phyloP scores from a whole-genome alignment of 768 basidiomycete species.

The Boletus subcaerulescens region DNA sequence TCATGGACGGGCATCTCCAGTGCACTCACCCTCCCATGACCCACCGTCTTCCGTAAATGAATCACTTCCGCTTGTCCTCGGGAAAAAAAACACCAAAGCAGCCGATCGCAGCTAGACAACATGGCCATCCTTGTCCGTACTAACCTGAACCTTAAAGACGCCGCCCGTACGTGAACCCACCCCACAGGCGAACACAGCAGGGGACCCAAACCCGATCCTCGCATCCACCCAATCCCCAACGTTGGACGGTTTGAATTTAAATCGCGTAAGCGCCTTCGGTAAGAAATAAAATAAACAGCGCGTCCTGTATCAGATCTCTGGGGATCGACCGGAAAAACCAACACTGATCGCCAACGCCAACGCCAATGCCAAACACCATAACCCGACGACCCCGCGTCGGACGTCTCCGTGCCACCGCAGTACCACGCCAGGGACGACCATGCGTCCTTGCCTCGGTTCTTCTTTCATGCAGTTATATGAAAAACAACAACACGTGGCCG shows the following conservation, averaged over 20 bases:
- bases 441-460: background rate
- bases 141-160: too few species aligned
- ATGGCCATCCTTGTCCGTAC: too few species aligned
- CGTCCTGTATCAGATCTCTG: background rate
- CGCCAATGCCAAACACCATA: background rate
- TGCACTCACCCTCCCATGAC: background rate
- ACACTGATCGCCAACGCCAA: background rate
- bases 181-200: background rate
- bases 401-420: background rate
- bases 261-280: too few species aligned
- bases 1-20: background rate
- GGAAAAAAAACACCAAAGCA: background rate
- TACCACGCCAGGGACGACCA: too few species aligned
- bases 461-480: background rate
- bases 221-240: background rate
- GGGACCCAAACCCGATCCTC: background rate
- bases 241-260: background rate
- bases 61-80: conserved; percentile 6
- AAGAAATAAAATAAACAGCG: too few species aligned
- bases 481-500: background rate
- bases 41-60: background rate
- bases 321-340: background rate
- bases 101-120: background rate
- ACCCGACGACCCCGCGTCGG: background rate
- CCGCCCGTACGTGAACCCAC: background rate